These are phyloP conservation scores for Pestalotiopsis fici DNA, from an alignment of 2,329 filamentous ascomycete genomes.

Conservation along the genomic window DNA sequence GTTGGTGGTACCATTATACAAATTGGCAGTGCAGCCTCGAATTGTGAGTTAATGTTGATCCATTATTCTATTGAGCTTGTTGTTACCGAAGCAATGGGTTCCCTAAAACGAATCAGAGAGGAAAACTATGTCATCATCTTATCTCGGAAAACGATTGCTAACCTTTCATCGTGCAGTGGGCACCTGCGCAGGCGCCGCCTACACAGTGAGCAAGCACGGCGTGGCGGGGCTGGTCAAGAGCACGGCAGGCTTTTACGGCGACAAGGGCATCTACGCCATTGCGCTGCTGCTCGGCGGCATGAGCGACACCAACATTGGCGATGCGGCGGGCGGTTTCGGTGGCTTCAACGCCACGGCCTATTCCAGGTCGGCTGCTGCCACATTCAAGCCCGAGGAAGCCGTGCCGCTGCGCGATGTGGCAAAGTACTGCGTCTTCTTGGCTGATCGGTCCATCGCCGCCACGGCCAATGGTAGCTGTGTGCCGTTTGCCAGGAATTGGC, in stretches of 20 bases:
- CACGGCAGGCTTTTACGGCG: slow-evolving; percentile 56
- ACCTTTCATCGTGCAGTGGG: slow-evolving; percentile 6
- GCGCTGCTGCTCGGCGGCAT: slow-evolving; percentile 55
- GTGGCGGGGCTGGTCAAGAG: slow-evolving; percentile 56
- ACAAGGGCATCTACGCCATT: slow-evolving; percentile 53
- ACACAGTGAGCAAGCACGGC: slow-evolving; percentile 56
- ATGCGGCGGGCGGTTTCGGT: slow-evolving; percentile 33
- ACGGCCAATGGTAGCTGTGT: slow-evolving; percentile 21
- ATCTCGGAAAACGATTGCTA: neutral
- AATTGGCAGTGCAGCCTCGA: slow-evolving; percentile 20
- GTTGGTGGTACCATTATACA: slow-evolving; percentile 25
- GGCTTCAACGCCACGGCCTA: slow-evolving; percentile 35
- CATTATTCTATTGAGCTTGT: too few species aligned
- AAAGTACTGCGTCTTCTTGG: slow-evolving; percentile 28
- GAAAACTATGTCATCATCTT: too few species aligned
- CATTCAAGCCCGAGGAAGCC: slow-evolving; percentile 27
- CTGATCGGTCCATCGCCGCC: slow-evolving; percentile 20
- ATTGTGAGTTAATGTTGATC: neutral
- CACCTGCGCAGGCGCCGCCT: slow-evolving; percentile 41
- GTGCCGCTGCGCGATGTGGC: slow-evolving; percentile 37
- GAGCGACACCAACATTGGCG: slow-evolving; percentile 52
- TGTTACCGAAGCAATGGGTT: too few species aligned
- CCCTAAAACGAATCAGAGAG: too few species aligned
- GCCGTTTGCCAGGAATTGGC: slow-evolving; percentile 26
- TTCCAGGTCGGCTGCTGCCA: slow-evolving; percentile 21